Evolutionary conservation across 2,329 filamentous ascomycete species (phyloP).

Genomic region (Pseudogymnoascus sp.): DNA sequence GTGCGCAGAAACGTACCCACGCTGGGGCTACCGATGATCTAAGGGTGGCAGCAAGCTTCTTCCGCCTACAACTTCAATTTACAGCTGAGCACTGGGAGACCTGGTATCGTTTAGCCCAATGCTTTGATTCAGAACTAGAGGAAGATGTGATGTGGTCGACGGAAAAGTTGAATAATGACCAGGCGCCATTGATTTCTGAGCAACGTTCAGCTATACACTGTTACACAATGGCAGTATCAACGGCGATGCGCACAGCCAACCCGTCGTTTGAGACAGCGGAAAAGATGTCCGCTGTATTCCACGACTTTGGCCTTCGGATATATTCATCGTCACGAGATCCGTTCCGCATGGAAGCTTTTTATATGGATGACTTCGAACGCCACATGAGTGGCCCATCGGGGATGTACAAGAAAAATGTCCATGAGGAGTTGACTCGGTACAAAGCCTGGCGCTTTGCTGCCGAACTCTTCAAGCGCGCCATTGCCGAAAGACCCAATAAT

Average conservation of each 20-base stretch:
- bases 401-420: slow-evolving; percentile 53
- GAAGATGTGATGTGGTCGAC: slow-evolving; percentile 37
- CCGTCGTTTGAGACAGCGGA: slow-evolving; percentile 45
- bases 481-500: slow-evolving; percentile 51
- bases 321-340: slow-evolving; percentile 65
- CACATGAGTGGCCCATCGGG: slow-evolving; percentile 50
- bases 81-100: slow-evolving; percentile 36
- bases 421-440: slow-evolving; percentile 51
- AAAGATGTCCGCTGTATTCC: slow-evolving; percentile 59
- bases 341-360: slow-evolving; percentile 62
- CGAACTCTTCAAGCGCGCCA: slow-evolving; percentile 53
- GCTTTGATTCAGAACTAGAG: slow-evolving; percentile 36
- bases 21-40: slow-evolving; percentile 35
- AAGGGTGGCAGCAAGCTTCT: slow-evolving; percentile 32
- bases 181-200: slow-evolving; percentile 29
- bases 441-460: slow-evolving; percentile 61
- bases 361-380: slow-evolving; percentile 53
- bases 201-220: slow-evolving; percentile 35
- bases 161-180: slow-evolving; percentile 36
- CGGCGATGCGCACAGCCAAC: slow-evolving; percentile 52
- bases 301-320: slow-evolving; percentile 61
- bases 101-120: slow-evolving; percentile 37
- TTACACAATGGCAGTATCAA: slow-evolving; percentile 60
- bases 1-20: slow-evolving; percentile 31
- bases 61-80: slow-evolving; percentile 34